Base-by-base conservation (phyloP, 2,329 filamentous ascomycete genomes). In the Aspergillus quadricinctus region DNA sequence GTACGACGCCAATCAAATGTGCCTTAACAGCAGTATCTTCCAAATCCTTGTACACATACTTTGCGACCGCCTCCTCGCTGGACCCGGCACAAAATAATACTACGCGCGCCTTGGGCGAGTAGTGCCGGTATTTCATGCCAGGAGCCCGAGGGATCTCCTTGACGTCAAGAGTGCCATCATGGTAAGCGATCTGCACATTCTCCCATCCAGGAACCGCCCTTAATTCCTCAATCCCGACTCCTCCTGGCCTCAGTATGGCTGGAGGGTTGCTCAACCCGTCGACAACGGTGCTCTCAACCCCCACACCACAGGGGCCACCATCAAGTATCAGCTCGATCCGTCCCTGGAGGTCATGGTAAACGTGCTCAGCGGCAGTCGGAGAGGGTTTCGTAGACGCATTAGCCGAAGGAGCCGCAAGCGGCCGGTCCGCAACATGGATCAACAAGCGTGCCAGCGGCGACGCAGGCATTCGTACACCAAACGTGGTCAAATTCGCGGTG, bases 121-220 rank as follows among this genome's bases (percentile, higher is more conserved):
- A 99, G 72, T 99, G 94, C 70, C 94, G 90, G 72, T 99, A 99
- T 75, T 99, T 99, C 94, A 99, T 99, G 1, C 94, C 94, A 0
- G 94, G 94, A 0, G 94, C 94, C 55, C 90, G 82, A 0, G 94
- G 94, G 9, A 82, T 81, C 52, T 73, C 77, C 51, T 83, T 84
- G 4, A 83, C 87, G 21, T 83, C 80, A 65, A 90, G 84, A 17
- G 85, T 84, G 56, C 82, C 81, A 66, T 96, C 91, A 68, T 88
- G 86, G 73, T 97, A 97, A 10, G 84, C 93, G 57, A 88, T 85
- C 59, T 82, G 80, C 1, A 91, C 89, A 41, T 83, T 77, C 69
- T 92, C 88, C 93, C 94, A 99, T 0, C 93, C 93, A 0, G 81
- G 78, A 67, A 88, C 91, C 43, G 77, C 70, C 46, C 88, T 81